A percentile compares a stretch with the other conserved stretches of the same genome.
These are phyloP conservation scores for Backusella macrospora DNA, from an alignment of 192 early-diverging fungal genomes.

Conservation along the genomic window DNA sequence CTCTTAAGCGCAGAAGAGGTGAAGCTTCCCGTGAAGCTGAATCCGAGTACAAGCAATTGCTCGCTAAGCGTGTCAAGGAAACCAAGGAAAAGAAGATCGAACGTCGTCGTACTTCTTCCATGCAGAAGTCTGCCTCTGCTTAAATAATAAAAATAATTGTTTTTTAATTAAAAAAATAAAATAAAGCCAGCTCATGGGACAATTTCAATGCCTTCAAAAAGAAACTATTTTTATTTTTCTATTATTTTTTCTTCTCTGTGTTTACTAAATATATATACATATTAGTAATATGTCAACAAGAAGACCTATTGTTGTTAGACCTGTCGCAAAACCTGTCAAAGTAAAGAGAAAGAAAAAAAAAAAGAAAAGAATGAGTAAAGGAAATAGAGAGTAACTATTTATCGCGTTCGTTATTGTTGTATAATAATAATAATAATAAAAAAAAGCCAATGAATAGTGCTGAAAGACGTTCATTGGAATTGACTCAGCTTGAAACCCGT, in stretches of 20 bases:
- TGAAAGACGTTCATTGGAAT: slow-evolving; percentile 14
- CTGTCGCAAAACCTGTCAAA: slow-evolving; percentile 7
- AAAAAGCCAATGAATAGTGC: slow-evolving; percentile 7
- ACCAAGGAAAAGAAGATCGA: slow-evolving; percentile 87
- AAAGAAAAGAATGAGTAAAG: background rate
- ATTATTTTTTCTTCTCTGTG: background rate
- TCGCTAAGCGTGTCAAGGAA: slow-evolving; percentile 95
- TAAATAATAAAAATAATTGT: slow-evolving; percentile 23
- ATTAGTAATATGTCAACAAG: background rate
- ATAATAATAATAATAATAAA: background rate
- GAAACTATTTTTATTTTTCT: background rate
- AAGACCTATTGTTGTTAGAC: slow-evolving; percentile 1
- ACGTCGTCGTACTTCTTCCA: slow-evolving; percentile 74
- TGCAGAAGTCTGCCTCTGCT: slow-evolving; percentile 55
- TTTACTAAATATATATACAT: background rate
- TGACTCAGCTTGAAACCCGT: slow-evolving; percentile 29
- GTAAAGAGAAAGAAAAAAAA: background rate
- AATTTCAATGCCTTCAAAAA: background rate
- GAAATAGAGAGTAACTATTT: background rate
- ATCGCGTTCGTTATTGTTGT: background rate
- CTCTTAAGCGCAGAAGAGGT: slow-evolving; percentile 86
- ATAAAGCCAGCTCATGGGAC: background rate
- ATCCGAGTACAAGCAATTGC: slow-evolving; percentile 82
- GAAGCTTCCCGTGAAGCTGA: slow-evolving; percentile 82
- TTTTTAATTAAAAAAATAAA: slow-evolving; percentile 9